These are phyloP conservation scores for Ganoderma meredithae DNA, from an alignment of 1,284 basidiomycete species.

Conservation along the genomic window DNA sequence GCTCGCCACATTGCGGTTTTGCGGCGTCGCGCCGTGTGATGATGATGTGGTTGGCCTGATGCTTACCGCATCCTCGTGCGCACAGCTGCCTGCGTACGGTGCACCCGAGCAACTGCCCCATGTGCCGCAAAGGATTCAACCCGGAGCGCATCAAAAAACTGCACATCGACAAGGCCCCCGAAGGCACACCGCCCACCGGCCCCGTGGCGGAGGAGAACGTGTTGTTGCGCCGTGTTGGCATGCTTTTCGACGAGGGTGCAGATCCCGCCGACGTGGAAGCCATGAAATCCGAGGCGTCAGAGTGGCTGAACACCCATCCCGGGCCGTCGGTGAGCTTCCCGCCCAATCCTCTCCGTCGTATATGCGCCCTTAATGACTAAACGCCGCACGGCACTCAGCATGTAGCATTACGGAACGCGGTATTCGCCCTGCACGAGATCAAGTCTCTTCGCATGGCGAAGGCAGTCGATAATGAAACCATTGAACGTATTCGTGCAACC, in stretches of 20 bases:
- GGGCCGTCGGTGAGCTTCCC: slow-evolving; percentile 20
- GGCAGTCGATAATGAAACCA: slow-evolving; percentile 17
- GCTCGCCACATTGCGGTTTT: not conserved
- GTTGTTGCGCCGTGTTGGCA: slow-evolving; percentile 54
- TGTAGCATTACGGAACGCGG: slow-evolving; percentile 33
- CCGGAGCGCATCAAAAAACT: slow-evolving; percentile 64
- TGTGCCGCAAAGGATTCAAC: slow-evolving; percentile 67
- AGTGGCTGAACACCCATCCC: slow-evolving; percentile 48
- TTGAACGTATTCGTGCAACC: slow-evolving; percentile 37
- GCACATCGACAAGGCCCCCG: slow-evolving; percentile 55
- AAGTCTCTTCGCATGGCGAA: slow-evolving; percentile 21
- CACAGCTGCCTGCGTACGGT: slow-evolving; percentile 60
- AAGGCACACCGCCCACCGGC: slow-evolving; percentile 21
- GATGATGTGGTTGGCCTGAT: slow-evolving; percentile 5
- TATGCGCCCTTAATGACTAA: not conserved
- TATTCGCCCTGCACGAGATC: slow-evolving; percentile 35
- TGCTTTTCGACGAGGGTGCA: slow-evolving; percentile 52
- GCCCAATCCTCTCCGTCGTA: slow-evolving; percentile 10
- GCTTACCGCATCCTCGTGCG: not conserved
- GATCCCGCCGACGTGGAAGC: slow-evolving; percentile 51
- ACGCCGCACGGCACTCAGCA: slow-evolving; percentile 23
- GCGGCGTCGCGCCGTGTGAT: not conserved
- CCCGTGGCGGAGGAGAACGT: slow-evolving; percentile 37
- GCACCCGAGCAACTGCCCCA: slow-evolving; percentile 61
- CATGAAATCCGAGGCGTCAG: slow-evolving; percentile 53